phyloP scores from a whole-genome alignment of 331 rosid genomes.

The Dryas integrifolia region DNA sequence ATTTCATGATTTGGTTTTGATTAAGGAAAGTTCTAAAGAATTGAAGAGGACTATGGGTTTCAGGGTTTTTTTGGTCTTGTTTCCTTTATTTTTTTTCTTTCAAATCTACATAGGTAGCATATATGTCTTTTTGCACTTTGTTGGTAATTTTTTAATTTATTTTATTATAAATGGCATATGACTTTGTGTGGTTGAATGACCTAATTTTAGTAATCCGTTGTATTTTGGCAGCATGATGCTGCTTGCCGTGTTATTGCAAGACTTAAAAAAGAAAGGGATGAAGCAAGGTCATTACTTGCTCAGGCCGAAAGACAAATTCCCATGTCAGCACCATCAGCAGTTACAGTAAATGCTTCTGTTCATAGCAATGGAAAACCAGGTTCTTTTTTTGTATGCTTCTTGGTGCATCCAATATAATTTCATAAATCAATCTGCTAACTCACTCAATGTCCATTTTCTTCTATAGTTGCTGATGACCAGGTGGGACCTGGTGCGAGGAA shows the following conservation, averaged over 20 bases:
- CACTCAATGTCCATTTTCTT: slow-evolving; percentile 9
- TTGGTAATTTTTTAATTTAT: background rate
- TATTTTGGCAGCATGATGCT: slow-evolving; percentile 83
- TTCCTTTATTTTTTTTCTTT: background rate
- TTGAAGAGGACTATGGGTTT: too few species aligned
- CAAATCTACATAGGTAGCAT: background rate
- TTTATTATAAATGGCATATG: slow-evolving; percentile 4
- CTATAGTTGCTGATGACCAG: slow-evolving; percentile 60
- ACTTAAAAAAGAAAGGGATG: slow-evolving; percentile 90
- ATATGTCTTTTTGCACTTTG: background rate
- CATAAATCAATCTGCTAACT: slow-evolving; percentile 15
- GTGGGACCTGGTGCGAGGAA: slow-evolving; percentile 61
- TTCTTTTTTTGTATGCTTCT: slow-evolving; percentile 18
- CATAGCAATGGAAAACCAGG: slow-evolving; percentile 89
- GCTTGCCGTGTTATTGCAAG: slow-evolving; percentile 99
- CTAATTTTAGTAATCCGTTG: slow-evolving; percentile 32
- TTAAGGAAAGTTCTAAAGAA: too few species aligned
- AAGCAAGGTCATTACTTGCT: slow-evolving; percentile 84
- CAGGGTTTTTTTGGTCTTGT: background rate
- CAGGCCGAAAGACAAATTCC: slow-evolving; percentile 84
- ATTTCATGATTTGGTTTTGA: too few species aligned
- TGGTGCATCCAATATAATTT: background rate
- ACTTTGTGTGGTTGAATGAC: background rate
- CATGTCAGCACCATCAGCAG: slow-evolving; percentile 40
- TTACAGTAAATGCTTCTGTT: slow-evolving; percentile 49